A percentile compares a stretch with the other conserved stretches of the same genome.
phyloP scores from a whole-genome alignment of 208 protist genomes.

The Leishmania tropica region DNA sequence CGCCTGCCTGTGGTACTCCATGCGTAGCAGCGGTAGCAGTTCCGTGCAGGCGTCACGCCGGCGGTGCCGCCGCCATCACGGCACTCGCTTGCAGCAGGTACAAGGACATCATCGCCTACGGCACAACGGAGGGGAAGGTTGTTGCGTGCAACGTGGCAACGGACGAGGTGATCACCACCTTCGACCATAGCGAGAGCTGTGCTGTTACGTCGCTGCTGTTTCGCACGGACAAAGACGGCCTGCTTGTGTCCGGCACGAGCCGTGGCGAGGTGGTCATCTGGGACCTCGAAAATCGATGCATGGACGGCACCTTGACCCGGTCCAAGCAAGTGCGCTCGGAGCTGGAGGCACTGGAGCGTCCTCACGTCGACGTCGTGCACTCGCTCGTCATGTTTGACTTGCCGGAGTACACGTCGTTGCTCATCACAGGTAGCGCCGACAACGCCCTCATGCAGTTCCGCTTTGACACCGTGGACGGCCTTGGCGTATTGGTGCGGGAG shows the following conservation, averaged over 20 bases:
- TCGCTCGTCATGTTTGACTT: constrained; percentile 68
- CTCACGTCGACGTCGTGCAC: constrained; percentile 79
- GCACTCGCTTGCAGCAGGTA: constrained; percentile 67
- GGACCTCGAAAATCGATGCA: constrained; percentile 78
- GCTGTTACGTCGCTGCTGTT: constrained; percentile 87
- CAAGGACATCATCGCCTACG: constrained; percentile 89
- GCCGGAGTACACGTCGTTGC: constrained; percentile 37
- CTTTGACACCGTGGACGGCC: constrained; percentile 90
- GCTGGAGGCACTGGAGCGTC: constrained; percentile 63
- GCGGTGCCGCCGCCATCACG: constrained; percentile 36
- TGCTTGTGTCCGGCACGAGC: constrained; percentile 77
- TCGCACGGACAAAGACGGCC: constrained; percentile 72
- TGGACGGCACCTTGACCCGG: constrained; percentile 86
- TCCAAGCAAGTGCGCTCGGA: constrained; percentile 73
- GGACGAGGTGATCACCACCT: constrained; percentile 73
- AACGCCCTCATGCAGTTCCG: constrained; percentile 90
- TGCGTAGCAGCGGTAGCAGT: constrained; percentile 11
- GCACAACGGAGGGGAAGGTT: constrained; percentile 70
- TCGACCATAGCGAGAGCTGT: constrained; percentile 56
- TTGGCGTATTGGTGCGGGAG: constrained; percentile 79
- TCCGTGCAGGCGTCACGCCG: neutral
- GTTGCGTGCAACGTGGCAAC: constrained; percentile 67
- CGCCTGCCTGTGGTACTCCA: constrained; percentile 65
- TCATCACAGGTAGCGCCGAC: constrained; percentile 87
- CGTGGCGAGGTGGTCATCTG: constrained; percentile 83